These are phyloP conservation scores for Tothia fuscella DNA, from an alignment of 2,329 filamentous ascomycete species.

Conservation along the genomic window DNA sequence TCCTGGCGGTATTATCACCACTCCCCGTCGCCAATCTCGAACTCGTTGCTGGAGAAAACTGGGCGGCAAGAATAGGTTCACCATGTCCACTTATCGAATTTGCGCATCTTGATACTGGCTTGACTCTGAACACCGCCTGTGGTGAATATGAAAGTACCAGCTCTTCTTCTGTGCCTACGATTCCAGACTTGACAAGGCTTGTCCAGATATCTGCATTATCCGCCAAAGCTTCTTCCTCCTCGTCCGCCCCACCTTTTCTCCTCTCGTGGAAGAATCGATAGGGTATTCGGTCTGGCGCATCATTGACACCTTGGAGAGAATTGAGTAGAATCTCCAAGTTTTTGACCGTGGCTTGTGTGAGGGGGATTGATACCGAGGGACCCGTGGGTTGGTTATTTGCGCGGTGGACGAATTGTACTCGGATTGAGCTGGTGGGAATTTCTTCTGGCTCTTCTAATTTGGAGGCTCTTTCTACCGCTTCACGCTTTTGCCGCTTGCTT, in stretches of 20 bases:
- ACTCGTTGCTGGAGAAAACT: constrained; percentile 72
- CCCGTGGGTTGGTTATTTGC: constrained; percentile 56
- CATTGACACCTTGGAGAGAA: constrained; percentile 56
- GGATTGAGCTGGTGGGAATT: constrained; percentile 61
- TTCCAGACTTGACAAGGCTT: constrained; percentile 28
- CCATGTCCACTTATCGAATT: constrained; percentile 84
- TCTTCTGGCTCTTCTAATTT: constrained; percentile 64
- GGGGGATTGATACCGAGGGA: constrained; percentile 61
- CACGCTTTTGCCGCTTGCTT: constrained; percentile 75
- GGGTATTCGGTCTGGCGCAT: constrained; percentile 49
- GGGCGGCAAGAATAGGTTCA: constrained; percentile 73
- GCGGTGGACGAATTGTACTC: constrained; percentile 81
- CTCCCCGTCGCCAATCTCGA: constrained; percentile 74
- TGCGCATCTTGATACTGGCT: constrained; percentile 80
- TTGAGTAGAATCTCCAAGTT: constrained; percentile 83
- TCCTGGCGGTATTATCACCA: constrained; percentile 79
- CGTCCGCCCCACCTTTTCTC: constrained; percentile 24
- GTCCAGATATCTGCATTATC: constrained; percentile 35
- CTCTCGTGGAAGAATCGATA: constrained; percentile 53
- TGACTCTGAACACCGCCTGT: constrained; percentile 87
- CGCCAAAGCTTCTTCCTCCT: constrained; percentile 21
- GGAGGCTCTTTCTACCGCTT: constrained; percentile 56
- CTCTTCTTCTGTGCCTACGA: constrained; percentile 44
- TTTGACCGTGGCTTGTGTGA: constrained; percentile 76
- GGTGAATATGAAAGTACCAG: constrained; percentile 57